A percentile compares a stretch with the other conserved stretches of the same genome.
Evolutionary conservation across 257 asterid genomes (phyloP).

Genomic region (Nemophila menziesii): DNA sequence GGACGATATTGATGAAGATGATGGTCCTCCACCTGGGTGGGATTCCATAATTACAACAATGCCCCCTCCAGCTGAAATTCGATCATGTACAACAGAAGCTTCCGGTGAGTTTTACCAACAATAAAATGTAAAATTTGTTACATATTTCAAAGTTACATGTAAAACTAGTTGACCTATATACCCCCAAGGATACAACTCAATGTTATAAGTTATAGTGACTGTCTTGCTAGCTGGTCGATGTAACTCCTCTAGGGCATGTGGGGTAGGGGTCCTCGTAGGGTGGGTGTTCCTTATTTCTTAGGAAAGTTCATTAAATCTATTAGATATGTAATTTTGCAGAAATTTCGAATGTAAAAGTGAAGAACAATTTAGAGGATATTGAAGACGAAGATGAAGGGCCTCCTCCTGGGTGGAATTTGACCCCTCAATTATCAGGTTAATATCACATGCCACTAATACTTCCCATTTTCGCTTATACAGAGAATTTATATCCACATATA

Average conservation of each 20-base stretch:
- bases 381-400: constrained; percentile 46
- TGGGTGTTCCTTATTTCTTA: neutral
- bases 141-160: neutral
- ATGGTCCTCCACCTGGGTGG: constrained; percentile 31
- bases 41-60: constrained; percentile 1
- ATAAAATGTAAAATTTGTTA: neutral
- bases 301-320: constrained; percentile 3
- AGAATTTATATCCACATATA: neutral
- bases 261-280: too few relatives aligned
- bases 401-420: constrained; percentile 61
- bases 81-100: constrained; percentile 10
- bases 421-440: constrained; percentile 15
- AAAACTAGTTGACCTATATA: neutral
- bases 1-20: constrained; percentile 38
- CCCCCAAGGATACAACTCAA: too few relatives aligned
- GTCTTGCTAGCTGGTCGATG: too few relatives aligned
- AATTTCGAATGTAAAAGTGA: constrained; percentile 25
- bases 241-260: too few relatives aligned
- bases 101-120: constrained; percentile 16
- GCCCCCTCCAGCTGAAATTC: constrained; percentile 9
- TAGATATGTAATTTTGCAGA: constrained; percentile 8
- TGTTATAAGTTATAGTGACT: too few relatives aligned
- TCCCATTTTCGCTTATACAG: neutral
- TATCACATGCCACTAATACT: neutral
- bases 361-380: constrained; percentile 27